Conservation (phyloP, 2,329 filamentous ascomycete genomes). For the Stylonectria norvegica region DNA sequence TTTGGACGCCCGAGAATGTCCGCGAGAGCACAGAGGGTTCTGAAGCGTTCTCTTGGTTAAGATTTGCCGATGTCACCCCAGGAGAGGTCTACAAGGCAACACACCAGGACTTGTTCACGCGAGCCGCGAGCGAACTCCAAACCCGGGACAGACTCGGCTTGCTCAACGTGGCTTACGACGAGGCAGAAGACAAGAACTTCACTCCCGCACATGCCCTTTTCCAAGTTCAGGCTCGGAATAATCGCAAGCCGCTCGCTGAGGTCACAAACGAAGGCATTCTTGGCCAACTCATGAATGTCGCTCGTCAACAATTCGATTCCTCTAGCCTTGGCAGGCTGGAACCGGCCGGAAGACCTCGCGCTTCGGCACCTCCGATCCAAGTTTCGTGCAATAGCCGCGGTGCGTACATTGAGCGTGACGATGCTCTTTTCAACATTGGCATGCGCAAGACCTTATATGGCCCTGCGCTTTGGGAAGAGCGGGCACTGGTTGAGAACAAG, state of each 20-base stretch:
- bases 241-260: constrained; percentile 64
- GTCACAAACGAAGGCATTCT: constrained; percentile 71
- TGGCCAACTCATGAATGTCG: constrained; percentile 74
- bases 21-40: constrained; percentile 57
- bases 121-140: constrained; percentile 59
- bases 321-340: constrained; percentile 77
- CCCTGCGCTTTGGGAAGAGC: constrained; percentile 61
- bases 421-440: constrained; percentile 71
- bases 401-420: constrained; percentile 62
- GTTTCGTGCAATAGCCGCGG: constrained; percentile 70
- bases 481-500: constrained; percentile 69
- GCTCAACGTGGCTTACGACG: constrained; percentile 68
- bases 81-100: constrained; percentile 69
- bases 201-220: constrained; percentile 76
- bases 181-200: constrained; percentile 58
- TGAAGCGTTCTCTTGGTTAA: constrained; percentile 81
- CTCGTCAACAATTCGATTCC: constrained; percentile 59
- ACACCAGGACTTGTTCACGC: constrained; percentile 68
- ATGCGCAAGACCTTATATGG: constrained; percentile 76
- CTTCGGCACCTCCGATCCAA: constrained; percentile 81
- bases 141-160: constrained; percentile 59
- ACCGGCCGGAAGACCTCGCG: constrained; percentile 72
- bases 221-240: constrained; percentile 69
- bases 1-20: constrained; percentile 82
- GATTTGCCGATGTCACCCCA: constrained; percentile 76